Conservation (phyloP, 768 basidiomycete species). For the Termitomyces sp. region DNA sequence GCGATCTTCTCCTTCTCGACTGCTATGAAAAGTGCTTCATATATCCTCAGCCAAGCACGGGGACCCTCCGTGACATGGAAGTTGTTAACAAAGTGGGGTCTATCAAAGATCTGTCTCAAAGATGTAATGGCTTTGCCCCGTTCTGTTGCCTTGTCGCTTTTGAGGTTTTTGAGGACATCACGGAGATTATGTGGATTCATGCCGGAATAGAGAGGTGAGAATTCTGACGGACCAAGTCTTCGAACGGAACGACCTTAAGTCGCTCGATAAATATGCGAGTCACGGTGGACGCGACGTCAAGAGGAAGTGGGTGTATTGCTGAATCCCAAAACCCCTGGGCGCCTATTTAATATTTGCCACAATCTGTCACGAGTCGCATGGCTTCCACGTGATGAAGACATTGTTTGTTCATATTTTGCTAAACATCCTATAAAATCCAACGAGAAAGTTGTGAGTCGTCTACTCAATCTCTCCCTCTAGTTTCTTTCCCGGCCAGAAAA, state of each 20-base stretch:
- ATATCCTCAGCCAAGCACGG: constrained; percentile 57
- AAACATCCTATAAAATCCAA: neutral
- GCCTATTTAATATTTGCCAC: neutral
- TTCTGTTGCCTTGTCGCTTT: constrained; percentile 63
- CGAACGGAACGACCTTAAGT: neutral
- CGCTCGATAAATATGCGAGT: neutral
- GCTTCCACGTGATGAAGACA: too few species aligned
- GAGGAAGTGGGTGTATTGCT: too few species aligned
- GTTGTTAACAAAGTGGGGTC: constrained; percentile 38
- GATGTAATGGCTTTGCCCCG: constrained; percentile 56
- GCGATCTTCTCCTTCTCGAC: constrained; percentile 59
- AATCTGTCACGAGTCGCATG: neutral
- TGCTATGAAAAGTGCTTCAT: constrained; percentile 65
- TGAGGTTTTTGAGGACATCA: constrained; percentile 44
- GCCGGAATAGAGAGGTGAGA: too few species aligned
- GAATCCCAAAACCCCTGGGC: neutral
- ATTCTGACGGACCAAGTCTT: neutral
- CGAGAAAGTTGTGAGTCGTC: neutral
- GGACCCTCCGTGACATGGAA: constrained; percentile 33
- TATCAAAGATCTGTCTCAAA: constrained; percentile 47
- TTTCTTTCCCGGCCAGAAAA: neutral
- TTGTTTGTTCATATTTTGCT: constrained; percentile 2
- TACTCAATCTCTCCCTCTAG: neutral
- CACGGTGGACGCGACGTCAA: too few species aligned
- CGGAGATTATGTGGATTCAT: constrained; percentile 27